Evolutionary conservation across 345 rosid genomes (phyloP).

Genomic region (Capsella bursapastoris): DNA sequence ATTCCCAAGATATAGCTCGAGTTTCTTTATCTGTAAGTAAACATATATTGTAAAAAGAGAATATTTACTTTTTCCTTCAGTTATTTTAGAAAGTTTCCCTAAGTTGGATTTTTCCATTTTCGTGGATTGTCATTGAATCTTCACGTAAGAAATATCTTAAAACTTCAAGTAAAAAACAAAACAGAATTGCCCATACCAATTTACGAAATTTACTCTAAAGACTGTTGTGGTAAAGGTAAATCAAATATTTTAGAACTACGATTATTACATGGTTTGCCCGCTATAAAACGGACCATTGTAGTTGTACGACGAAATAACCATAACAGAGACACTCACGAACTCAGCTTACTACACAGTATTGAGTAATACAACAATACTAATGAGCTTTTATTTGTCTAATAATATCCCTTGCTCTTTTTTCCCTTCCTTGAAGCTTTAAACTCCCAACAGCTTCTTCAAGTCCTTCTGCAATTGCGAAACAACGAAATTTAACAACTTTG

Average conservation of each 20-base stretch:
- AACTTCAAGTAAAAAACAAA: no score
- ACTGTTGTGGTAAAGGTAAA: neutral
- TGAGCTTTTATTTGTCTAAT: slow-evolving; percentile 30
- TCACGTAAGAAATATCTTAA: no score
- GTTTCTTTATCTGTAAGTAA: no score
- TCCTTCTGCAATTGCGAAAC: slow-evolving; percentile 61
- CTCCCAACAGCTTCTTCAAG: slow-evolving; percentile 69
- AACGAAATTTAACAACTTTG: neutral
- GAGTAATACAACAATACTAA: slow-evolving; percentile 33
- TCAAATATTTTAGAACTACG: neutral
- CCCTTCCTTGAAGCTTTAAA: slow-evolving; percentile 26
- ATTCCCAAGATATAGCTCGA: no score
- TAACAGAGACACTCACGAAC: slow-evolving; percentile 3
- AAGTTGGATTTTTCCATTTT: no score
- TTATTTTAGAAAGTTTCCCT: no score
- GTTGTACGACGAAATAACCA: slow-evolving; percentile 1
- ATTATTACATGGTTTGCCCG: slow-evolving; percentile 17
- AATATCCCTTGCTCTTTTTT: neutral
- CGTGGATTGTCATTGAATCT: no score
- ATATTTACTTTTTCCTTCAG: no score
- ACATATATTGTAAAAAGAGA: no score
- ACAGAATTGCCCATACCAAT: no score
- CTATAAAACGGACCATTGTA: neutral
- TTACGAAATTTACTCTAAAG: neutral
- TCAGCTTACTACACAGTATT: slow-evolving; percentile 31